A percentile compares a stretch with the other conserved stretches of the same genome.
Evolutionary conservation across 192 early-diverging fungal genomes (phyloP).

Genomic region (Entomortierella chlamydospora): DNA sequence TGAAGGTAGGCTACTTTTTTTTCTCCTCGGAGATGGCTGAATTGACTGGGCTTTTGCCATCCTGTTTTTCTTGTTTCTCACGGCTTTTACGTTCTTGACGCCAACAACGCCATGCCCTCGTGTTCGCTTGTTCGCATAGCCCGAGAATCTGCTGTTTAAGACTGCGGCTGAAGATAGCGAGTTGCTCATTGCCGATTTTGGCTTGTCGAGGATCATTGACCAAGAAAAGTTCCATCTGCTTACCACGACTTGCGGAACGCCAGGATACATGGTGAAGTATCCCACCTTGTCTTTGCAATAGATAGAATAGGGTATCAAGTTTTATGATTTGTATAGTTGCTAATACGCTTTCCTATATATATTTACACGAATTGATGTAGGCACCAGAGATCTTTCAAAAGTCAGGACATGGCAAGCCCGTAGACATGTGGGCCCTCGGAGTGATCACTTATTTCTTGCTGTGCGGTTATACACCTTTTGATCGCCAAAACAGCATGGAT

Average conservation of each 20-base stretch:
- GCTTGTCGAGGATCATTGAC: slow-evolving; percentile 75
- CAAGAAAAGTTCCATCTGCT: slow-evolving; percentile 67
- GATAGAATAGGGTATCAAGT: too few relatives aligned
- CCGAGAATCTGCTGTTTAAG: slow-evolving; percentile 84
- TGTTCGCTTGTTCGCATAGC: slow-evolving; percentile 45
- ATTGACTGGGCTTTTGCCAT: too few relatives aligned
- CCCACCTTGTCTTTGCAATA: too few relatives aligned
- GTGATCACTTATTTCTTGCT: slow-evolving; percentile 83
- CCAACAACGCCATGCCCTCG: background rate
- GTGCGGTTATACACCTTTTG: slow-evolving; percentile 80
- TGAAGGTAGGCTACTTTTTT: slow-evolving; percentile 9
- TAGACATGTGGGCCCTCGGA: slow-evolving; percentile 87
- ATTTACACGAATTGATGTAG: slow-evolving; percentile 24
- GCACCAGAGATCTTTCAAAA: slow-evolving; percentile 71
- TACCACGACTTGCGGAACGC: slow-evolving; percentile 81
- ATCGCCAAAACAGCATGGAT: slow-evolving; percentile 61
- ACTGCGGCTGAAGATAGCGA: slow-evolving; percentile 66
- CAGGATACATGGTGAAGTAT: slow-evolving; percentile 79
- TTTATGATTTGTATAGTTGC: too few relatives aligned
- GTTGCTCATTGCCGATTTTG: slow-evolving; percentile 87
- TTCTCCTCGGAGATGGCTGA: too few relatives aligned
- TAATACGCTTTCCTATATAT: background rate
- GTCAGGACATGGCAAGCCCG: slow-evolving; percentile 76
- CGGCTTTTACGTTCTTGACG: too few relatives aligned
- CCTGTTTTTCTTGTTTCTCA: too few relatives aligned